A percentile compares a stretch with the other conserved stretches of the same genome.
Conservation (phyloP, 352 stramenopile species). For the Pythium biforme region DNA sequence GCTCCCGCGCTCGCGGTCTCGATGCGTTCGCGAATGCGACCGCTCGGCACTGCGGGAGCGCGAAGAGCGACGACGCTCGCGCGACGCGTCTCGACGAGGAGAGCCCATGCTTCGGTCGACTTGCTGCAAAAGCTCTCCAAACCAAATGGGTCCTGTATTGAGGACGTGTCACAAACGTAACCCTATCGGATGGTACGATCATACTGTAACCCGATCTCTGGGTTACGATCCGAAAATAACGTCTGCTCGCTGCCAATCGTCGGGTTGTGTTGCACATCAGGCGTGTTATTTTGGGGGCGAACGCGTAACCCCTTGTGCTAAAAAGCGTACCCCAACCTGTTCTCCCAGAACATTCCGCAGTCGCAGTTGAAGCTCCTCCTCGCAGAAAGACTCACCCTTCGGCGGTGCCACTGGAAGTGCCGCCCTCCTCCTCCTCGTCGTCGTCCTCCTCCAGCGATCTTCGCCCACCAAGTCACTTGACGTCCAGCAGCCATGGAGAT, state of each 20-base stretch:
- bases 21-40: constrained; percentile 5
- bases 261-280: background rate
- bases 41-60: constrained; percentile 16
- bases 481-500: constrained; percentile 27
- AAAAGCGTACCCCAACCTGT: constrained; percentile 4
- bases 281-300: background rate
- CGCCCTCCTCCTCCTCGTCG: background rate
- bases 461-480: background rate
- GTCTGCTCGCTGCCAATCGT: background rate
- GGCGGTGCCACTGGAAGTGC: background rate
- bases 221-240: background rate
- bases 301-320: background rate
- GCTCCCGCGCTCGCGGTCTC: background rate
- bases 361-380: constrained; percentile 12
- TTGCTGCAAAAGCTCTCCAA: no score
- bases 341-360: background rate
- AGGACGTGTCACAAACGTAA: background rate
- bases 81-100: constrained; percentile 2
- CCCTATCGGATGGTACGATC: no score
- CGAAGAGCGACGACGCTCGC: constrained; percentile 5
- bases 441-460: background rate
- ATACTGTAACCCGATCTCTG: no score
- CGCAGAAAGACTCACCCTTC: background rate
- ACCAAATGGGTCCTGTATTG: background rate
- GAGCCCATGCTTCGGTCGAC: background rate